A percentile compares a stretch with the other conserved stretches of the same genome.
Conservation (phyloP, 192 early-diverging fungal genomes). For the Rhizophagus prolifer region DNA sequence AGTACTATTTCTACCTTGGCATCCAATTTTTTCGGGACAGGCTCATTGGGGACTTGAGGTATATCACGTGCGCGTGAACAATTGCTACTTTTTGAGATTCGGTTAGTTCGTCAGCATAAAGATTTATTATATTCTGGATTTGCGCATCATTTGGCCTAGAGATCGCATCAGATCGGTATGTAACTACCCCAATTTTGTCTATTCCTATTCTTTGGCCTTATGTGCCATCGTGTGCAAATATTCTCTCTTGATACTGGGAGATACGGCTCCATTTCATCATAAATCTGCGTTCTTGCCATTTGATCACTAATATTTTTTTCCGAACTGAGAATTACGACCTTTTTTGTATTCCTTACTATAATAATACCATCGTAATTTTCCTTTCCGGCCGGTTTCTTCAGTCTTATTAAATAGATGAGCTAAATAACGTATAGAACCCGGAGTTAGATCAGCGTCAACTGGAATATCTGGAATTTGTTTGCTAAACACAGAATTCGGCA, state of each 20-base stretch:
- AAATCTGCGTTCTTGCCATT: no score
- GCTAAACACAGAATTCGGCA: not conserved
- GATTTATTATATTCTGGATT: no score
- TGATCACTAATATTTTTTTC: slow-evolving; percentile 22
- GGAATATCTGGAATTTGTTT: slow-evolving; percentile 23
- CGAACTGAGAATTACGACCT: not conserved
- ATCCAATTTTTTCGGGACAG: no score
- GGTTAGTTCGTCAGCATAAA: no score
- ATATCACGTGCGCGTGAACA: no score
- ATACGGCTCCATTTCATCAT: no score
- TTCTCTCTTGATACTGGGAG: not conserved
- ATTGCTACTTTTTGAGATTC: no score
- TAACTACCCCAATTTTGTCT: slow-evolving; percentile 3
- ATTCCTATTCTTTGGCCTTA: not conserved
- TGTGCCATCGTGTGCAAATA: not conserved
- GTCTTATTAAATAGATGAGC: slow-evolving; percentile 6
- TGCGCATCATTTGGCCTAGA: no score
- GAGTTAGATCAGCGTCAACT: not conserved
- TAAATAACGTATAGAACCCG: slow-evolving; percentile 16
- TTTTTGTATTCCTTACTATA: slow-evolving; percentile 23
- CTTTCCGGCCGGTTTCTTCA: slow-evolving; percentile 17
- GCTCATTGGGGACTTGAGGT: no score
- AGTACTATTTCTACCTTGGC: no score
- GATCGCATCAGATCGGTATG: not conserved
- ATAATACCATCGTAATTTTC: no score